phyloP scores from a whole-genome alignment of 2,329 filamentous ascomycete species.

The Phaeosphaeriaceae sp. region DNA sequence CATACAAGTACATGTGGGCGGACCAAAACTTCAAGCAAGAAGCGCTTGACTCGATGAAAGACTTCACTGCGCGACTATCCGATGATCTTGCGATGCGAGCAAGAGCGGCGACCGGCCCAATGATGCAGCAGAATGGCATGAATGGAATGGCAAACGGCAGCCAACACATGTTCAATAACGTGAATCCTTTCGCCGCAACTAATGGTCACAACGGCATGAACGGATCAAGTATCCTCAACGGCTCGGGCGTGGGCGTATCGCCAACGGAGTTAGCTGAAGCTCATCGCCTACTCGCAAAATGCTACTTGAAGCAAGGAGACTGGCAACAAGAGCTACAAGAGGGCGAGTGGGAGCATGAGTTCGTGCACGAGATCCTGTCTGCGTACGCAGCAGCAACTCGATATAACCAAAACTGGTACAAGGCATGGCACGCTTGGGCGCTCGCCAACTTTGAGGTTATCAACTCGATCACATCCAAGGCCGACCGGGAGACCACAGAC shows the following conservation, averaged over 20 bases:
- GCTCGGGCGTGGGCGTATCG: constrained; percentile 38
- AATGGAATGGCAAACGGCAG: constrained; percentile 54
- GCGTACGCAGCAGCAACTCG: constrained; percentile 91
- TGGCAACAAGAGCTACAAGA: constrained; percentile 89
- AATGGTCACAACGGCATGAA: constrained; percentile 61
- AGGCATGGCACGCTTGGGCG: constrained; percentile 99
- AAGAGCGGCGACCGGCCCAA: constrained; percentile 44
- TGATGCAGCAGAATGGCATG: constrained; percentile 39
- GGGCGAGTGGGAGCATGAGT: constrained; percentile 86
- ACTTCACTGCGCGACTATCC: constrained; percentile 67
- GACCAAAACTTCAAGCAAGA: constrained; percentile 54
- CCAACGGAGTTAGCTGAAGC: constrained; percentile 59
- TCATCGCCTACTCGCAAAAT: constrained; percentile 83
- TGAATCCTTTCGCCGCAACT: constrained; percentile 48
- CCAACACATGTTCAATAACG: constrained; percentile 41
- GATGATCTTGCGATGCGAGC: constrained; percentile 61
- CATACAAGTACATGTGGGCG: constrained; percentile 97
- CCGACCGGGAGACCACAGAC: constrained; percentile 64
- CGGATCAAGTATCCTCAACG: constrained; percentile 35
- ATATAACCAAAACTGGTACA: constrained; percentile 96
- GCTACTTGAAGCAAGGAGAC: constrained; percentile 93
- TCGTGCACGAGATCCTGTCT: constrained; percentile 86
- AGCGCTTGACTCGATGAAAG: constrained; percentile 64
- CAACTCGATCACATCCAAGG: constrained; percentile 74
- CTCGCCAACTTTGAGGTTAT: constrained; percentile 98